Evolutionary conservation across 768 basidiomycete genomes (phyloP).

Genomic region (Leccinum incarnatum): DNA sequence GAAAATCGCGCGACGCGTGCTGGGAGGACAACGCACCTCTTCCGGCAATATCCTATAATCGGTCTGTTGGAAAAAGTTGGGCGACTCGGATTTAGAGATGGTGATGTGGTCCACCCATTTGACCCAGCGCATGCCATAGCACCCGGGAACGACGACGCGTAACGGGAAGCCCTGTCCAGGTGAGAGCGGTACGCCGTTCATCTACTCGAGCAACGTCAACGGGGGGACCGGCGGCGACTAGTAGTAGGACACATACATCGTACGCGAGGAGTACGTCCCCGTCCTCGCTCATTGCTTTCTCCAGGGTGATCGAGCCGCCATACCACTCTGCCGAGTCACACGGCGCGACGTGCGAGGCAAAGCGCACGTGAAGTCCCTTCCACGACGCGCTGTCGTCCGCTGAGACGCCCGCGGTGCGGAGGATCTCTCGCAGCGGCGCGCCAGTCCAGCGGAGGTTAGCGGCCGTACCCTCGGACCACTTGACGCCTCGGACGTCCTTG

Average conservation of each 20-base stretch:
- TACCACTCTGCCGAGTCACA: constrained; percentile 64
- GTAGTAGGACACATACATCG: constrained; percentile 29
- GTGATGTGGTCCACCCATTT: constrained; percentile 70
- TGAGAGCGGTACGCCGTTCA: constrained; percentile 59
- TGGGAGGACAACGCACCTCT: constrained; percentile 30
- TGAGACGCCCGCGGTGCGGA: constrained; percentile 43
- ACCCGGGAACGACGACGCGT: constrained; percentile 67
- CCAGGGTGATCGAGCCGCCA: constrained; percentile 60
- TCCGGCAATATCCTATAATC: constrained; percentile 69
- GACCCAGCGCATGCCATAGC: constrained; percentile 69
- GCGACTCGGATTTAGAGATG: constrained; percentile 51
- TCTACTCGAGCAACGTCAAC: constrained; percentile 31
- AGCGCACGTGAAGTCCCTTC: constrained; percentile 49
- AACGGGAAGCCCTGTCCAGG: constrained; percentile 65
- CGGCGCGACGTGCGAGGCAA: constrained; percentile 55
- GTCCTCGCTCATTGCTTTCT: constrained; percentile 44
- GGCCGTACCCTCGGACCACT: constrained; percentile 68
- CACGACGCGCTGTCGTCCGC: constrained; percentile 15
- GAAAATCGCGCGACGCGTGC: background rate
- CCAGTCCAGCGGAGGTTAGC: constrained; percentile 70
- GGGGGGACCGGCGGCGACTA: background rate
- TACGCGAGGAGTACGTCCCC: constrained; percentile 60
- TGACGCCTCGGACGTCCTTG: constrained; percentile 49
- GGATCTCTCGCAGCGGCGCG: constrained; percentile 53
- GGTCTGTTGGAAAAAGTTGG: constrained; percentile 68